Conservation (phyloP, 2,329 filamentous ascomycete genomes). For the Bipolaris sorokiniana region DNA sequence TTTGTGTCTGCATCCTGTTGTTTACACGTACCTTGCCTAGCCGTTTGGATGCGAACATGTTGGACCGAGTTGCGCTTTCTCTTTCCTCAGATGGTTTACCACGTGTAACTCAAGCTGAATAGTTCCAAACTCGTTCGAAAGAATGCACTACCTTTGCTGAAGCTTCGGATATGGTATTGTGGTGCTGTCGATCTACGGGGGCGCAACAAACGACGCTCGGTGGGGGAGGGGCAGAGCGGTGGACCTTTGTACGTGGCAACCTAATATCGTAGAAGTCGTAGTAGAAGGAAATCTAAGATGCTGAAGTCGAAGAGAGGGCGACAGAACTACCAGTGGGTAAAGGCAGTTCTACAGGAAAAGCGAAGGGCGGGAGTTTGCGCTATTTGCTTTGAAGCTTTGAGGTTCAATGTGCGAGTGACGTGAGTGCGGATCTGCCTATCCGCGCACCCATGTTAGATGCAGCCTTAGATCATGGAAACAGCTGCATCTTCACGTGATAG, state of each 20-base stretch:
- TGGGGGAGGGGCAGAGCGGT: conserved; percentile 13
- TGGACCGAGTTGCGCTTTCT: conserved; percentile 3
- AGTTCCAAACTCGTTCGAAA: background rate
- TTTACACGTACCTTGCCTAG: conserved; percentile 53
- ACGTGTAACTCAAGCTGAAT: background rate
- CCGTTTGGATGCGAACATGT: conserved; percentile 59
- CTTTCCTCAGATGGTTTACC: background rate
- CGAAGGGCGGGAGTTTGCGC: background rate
- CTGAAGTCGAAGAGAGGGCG: background rate
- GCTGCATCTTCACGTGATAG: background rate
- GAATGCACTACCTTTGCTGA: too few relatives aligned
- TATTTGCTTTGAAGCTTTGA: conserved; percentile 6
- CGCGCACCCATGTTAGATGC: background rate
- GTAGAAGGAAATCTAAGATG: background rate
- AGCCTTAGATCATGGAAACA: background rate
- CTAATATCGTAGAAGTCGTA: background rate
- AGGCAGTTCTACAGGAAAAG: background rate
- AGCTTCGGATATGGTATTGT: background rate
- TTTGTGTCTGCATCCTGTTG: background rate
- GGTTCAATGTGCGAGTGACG: conserved; percentile 6
- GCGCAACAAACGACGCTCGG: background rate
- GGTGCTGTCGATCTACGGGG: background rate
- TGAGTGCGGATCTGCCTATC: background rate
- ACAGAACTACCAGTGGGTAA: background rate
- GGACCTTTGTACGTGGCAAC: conserved; percentile 7